Percentiles rank a stretch among this genome's conserved stretches.
These are phyloP conservation scores for Pseudogymnoascus sp. DNA, from an alignment of 2,329 filamentous ascomycete species.

Conservation along the genomic window DNA sequence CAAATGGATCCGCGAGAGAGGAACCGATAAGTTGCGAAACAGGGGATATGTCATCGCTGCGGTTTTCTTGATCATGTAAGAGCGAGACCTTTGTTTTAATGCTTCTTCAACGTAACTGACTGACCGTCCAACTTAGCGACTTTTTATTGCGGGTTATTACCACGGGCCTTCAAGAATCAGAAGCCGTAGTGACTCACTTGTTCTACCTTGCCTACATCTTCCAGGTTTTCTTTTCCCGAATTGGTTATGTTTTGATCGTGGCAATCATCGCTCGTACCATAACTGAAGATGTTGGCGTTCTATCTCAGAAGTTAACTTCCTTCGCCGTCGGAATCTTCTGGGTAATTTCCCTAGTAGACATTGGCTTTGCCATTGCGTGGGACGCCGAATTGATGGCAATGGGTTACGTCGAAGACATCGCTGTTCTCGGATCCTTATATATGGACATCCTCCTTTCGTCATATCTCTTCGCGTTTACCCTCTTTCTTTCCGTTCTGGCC, in stretches of 20 bases:
- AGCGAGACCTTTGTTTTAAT: neutral
- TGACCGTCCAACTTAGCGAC: neutral
- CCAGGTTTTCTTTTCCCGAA: neutral
- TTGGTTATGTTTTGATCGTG: neutral
- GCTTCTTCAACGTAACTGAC: neutral
- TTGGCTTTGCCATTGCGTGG: neutral
- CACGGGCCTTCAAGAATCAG: neutral
- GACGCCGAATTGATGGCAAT: neutral
- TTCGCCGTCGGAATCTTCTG: neutral
- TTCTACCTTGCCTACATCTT: neutral
- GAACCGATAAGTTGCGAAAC: neutral
- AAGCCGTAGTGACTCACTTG: neutral
- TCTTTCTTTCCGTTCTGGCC: neutral
- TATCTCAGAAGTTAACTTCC: neutral
- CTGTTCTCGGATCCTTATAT: neutral
- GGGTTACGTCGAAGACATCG: neutral
- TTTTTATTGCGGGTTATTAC: neutral
- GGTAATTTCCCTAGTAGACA: neutral
- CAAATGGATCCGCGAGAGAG: conserved; percentile 2
- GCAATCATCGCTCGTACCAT: neutral
- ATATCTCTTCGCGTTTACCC: neutral
- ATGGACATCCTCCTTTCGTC: neutral
- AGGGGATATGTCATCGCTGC: neutral
- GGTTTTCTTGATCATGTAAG: neutral
- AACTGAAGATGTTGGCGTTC: neutral